Percentiles rank a stretch among this genome's conserved stretches.
Conservation (phyloP, 1,284 basidiomycete genomes). For the Pseudozyma tsukubaensis region DNA sequence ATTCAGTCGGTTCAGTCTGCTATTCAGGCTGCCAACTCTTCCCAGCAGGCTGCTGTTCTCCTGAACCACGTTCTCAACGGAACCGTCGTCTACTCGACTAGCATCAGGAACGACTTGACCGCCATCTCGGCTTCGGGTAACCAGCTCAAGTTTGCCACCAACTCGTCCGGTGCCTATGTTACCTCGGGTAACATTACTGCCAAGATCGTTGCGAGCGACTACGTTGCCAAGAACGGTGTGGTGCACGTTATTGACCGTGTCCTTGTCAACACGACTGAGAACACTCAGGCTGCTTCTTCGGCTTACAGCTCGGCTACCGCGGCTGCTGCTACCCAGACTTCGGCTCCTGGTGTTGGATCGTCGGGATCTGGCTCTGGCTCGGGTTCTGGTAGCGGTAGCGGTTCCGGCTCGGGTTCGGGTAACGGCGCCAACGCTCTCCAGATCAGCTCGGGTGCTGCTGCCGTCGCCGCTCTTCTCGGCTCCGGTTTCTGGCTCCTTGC, state of each 20-base stretch:
- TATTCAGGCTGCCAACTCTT: conserved; percentile 72
- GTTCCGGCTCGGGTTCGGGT: conserved; percentile 4
- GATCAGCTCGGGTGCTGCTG: conserved; percentile 18
- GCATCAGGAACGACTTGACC: conserved; percentile 15
- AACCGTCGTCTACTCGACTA: conserved; percentile 76
- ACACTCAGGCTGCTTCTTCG: conserved; percentile 74
- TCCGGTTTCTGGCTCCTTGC: conserved; percentile 45
- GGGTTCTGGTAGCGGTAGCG: conserved; percentile 8
- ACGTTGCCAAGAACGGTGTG: conserved; percentile 79
- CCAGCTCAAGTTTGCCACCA: conserved; percentile 73
- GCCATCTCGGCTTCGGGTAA: conserved; percentile 76
- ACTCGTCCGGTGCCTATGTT: conserved; percentile 77
- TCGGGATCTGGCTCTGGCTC: conserved; percentile 15
- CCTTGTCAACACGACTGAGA: conserved; percentile 73
- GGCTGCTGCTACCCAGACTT: conserved; percentile 34
- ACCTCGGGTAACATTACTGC: conserved; percentile 74
- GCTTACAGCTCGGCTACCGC: conserved; percentile 69
- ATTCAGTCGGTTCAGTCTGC: conserved; percentile 71
- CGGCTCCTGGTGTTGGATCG: conserved; percentile 19
- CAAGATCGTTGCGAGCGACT: conserved; percentile 75
- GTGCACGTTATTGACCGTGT: conserved; percentile 77
- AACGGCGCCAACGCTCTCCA: conserved; percentile 24
- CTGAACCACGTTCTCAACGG: conserved; percentile 76
- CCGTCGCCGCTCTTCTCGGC: conserved; percentile 32
- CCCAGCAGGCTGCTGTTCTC: conserved; percentile 72